These are phyloP conservation scores for Neohortaea acidophila DNA, from an alignment of 495 filamentous ascomycete genomes.

Conservation along the genomic window DNA sequence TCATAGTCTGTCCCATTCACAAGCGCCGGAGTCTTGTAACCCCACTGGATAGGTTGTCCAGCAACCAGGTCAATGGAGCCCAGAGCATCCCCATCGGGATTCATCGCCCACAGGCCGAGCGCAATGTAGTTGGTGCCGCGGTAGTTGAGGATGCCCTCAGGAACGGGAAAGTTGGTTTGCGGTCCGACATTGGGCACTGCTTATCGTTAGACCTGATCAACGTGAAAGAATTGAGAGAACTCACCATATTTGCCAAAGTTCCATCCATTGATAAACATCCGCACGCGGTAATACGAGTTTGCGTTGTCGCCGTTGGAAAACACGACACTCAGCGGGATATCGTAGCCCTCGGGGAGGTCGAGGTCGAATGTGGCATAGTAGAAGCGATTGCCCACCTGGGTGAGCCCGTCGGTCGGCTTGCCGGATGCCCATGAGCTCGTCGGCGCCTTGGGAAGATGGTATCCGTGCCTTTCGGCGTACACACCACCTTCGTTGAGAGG, in stretches of 20 bases:
- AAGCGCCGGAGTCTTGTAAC: too few relatives aligned
- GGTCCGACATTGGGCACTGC: conserved; percentile 62
- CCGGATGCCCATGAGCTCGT: conserved; percentile 30
- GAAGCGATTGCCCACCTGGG: conserved; percentile 34
- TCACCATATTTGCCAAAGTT: conserved; percentile 42
- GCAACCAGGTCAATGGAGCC: too few relatives aligned
- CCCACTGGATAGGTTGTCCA: too few relatives aligned
- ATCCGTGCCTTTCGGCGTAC: conserved; percentile 55
- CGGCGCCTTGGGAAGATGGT: conserved; percentile 48
- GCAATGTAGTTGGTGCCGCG: conserved; percentile 27
- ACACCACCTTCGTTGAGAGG: conserved; percentile 66
- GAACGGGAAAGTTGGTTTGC: conserved; percentile 34
- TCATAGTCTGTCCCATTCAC: too few relatives aligned
- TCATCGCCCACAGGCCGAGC: conserved; percentile 34
- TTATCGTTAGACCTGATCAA: too few relatives aligned
- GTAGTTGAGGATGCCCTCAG: conserved; percentile 27
- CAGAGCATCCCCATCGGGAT: conserved; percentile 40
- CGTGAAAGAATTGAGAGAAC: too few relatives aligned
- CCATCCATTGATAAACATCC: conserved; percentile 54
- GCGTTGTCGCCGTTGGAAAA: conserved; percentile 19
- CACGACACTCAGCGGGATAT: conserved; percentile 27
- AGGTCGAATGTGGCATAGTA: conserved; percentile 35
- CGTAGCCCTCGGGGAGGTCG: conserved; percentile 26
- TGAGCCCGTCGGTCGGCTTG: conserved; percentile 40
- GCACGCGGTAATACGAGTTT: conserved; percentile 20